A percentile compares a stretch with the other conserved stretches of the same genome.
These are phyloP conservation scores for Solanum pinnatisectum DNA, from an alignment of 257 asterid genomes.

Conservation along the genomic window DNA sequence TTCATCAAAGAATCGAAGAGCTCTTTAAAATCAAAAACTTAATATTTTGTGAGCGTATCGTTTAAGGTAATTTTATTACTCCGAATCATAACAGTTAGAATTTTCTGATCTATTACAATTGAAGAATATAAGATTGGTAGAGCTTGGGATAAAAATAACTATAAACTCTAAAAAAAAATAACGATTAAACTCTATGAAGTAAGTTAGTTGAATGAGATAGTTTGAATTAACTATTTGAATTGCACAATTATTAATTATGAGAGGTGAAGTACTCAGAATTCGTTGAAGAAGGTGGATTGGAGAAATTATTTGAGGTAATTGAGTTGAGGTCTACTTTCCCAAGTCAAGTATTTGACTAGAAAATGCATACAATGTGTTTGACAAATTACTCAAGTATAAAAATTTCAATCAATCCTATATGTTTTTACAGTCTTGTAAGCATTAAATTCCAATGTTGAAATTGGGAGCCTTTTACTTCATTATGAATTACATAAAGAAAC, in stretches of 20 bases:
- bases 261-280: not conserved
- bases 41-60: not conserved
- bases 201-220: not conserved
- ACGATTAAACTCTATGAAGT: not conserved
- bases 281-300: not conserved
- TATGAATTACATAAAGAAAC: not conserved
- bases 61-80: not conserved
- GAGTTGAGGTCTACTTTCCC: not conserved
- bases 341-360: not conserved
- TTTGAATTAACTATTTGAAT: not conserved
- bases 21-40: not conserved
- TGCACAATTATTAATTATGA: not conserved
- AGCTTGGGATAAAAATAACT: not conserved
- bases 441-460: not conserved
- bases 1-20: not conserved
- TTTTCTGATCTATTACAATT: no score
- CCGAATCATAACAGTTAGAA: not conserved
- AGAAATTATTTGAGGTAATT: not conserved
- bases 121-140: not conserved
- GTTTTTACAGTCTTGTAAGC: not conserved
- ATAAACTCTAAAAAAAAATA: not conserved
- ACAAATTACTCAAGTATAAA: not conserved
- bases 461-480: not conserved
- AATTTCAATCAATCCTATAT: not conserved
- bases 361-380: not conserved